Percentiles rank a stretch among this genome's conserved stretches.
Evolutionary conservation across 331 rosid genomes (phyloP).

Genomic region (Quercus tomentella): DNA sequence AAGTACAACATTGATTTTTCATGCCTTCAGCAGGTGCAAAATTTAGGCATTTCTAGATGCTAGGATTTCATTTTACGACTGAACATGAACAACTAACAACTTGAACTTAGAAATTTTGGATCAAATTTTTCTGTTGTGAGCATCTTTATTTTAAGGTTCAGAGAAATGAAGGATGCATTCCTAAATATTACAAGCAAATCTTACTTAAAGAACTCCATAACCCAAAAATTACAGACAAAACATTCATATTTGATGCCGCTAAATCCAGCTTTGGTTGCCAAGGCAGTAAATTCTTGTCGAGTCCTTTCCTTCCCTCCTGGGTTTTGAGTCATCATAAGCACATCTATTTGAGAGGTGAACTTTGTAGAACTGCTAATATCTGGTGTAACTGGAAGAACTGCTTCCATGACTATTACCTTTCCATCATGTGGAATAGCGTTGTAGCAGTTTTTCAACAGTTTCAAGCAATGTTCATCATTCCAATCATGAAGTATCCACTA

Average conservation of each 20-base stretch:
- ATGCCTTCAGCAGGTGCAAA: too few relatives aligned
- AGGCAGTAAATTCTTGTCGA: conserved; percentile 25
- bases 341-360: conserved; percentile 17
- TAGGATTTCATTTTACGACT: too few relatives aligned
- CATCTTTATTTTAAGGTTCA: neutral
- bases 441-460: conserved; percentile 48
- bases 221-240: conserved; percentile 24
- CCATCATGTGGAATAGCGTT: conserved; percentile 43
- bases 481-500: conserved; percentile 62
- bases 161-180: neutral
- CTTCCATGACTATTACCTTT: conserved; percentile 49
- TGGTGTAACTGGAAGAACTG: conserved; percentile 23
- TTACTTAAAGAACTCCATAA: conserved; percentile 57
- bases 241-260: conserved; percentile 38
- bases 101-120: too few relatives aligned
- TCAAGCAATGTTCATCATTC: conserved; percentile 53
- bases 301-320: conserved; percentile 45
- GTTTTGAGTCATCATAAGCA: conserved; percentile 41
- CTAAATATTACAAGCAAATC: neutral
- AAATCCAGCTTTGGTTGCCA: conserved; percentile 53
- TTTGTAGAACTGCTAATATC: conserved; percentile 11
- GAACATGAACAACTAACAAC: too few relatives aligned
- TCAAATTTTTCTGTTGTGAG: too few relatives aligned
- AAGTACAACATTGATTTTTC: too few relatives aligned
- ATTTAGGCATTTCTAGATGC: too few relatives aligned